Evolutionary conservation across 2,329 filamentous ascomycete genomes (phyloP), one percentile per base, ranked within the genome.

Genomic region (Exophiala oligosperma): DNA sequence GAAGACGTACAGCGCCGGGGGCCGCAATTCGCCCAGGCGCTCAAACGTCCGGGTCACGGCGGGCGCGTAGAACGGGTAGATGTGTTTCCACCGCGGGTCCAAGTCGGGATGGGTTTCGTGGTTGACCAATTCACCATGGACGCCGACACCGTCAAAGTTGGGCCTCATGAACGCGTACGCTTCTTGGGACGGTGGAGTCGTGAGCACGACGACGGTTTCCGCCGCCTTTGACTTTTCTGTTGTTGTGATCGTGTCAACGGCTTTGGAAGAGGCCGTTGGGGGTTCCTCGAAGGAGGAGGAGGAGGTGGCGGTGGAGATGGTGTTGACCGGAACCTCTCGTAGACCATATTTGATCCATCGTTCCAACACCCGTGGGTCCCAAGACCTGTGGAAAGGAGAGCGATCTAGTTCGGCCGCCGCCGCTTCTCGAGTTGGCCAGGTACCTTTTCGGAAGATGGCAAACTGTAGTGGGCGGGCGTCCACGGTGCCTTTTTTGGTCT

Each of bases 171-270:
- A 79, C 12, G 76, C 77, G 58, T 77, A 77, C 54, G 93, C 88
- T 76, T 96, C 91, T 70, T 96, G 91, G 72, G 96, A 89, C 67
- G 92, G 92, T 0, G 90, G 87, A 0, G 93, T 97, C 1, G 84
- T 83, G 1, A 79, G 79, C 0, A 90, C 92, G 2, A 51, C 54
- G 8, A 3, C 23, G 84, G 83, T 69, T 84, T 82, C 4, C 85
- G 68, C 7, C 67, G 66, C 0, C 84, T 87, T 0, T 5, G 4
- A 6, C 4, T 6, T 6, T 35, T 8, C 32, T 35, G 28, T 8
- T 29, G 28, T 8, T 29, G 85, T 17, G 17, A 17, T 17, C 17
- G 17, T 17, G 17, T 17, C 17, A 17, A 17, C 17, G 17, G 17
- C 17, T 17, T 17, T 17, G 17, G 17, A 17, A 17, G 17, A 17